Conservation (phyloP, 768 basidiomycete species). For the Psilocybe cubensis region DNA sequence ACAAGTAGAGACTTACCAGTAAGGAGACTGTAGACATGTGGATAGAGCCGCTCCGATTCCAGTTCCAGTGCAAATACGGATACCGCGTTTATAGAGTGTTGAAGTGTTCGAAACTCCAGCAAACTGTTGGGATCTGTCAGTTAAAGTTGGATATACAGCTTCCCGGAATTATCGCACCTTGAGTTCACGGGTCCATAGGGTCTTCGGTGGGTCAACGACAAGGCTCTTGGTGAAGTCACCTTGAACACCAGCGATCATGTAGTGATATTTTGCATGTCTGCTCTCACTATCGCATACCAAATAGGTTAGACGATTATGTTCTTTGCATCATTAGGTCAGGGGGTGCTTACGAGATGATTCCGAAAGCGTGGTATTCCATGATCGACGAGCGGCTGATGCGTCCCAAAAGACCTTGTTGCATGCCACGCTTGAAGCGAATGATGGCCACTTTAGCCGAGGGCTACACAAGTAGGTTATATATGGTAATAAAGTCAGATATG, state of each 20-base stretch:
- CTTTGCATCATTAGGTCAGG: not conserved
- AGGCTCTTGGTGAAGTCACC: slow-evolving; percentile 79
- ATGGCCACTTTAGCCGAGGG: slow-evolving; percentile 81
- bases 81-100: slow-evolving; percentile 76
- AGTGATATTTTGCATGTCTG: slow-evolving; percentile 73
- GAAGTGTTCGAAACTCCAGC: slow-evolving; percentile 84
- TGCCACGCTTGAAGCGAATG: slow-evolving; percentile 78
- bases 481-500: slow-evolving; percentile 10
- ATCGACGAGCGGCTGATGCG: slow-evolving; percentile 74
- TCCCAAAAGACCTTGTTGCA: slow-evolving; percentile 81
- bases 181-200: slow-evolving; percentile 78
- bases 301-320: slow-evolving; percentile 5
- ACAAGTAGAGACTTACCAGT: slow-evolving; percentile 52
- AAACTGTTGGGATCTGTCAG: slow-evolving; percentile 43
- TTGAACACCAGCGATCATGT: slow-evolving; percentile 82
- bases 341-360: slow-evolving; percentile 66
- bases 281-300: slow-evolving; percentile 55
- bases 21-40: slow-evolving; percentile 75
- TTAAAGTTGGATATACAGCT: not conserved
- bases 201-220: slow-evolving; percentile 69
- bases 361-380: slow-evolving; percentile 85
- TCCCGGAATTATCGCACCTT: slow-evolving; percentile 52
- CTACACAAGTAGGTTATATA: slow-evolving; percentile 36
- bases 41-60: slow-evolving; percentile 81
- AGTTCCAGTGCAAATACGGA: slow-evolving; percentile 83